Conservation (phyloP, 2,329 filamentous ascomycete species). For the Botrytis cinerea region DNA sequence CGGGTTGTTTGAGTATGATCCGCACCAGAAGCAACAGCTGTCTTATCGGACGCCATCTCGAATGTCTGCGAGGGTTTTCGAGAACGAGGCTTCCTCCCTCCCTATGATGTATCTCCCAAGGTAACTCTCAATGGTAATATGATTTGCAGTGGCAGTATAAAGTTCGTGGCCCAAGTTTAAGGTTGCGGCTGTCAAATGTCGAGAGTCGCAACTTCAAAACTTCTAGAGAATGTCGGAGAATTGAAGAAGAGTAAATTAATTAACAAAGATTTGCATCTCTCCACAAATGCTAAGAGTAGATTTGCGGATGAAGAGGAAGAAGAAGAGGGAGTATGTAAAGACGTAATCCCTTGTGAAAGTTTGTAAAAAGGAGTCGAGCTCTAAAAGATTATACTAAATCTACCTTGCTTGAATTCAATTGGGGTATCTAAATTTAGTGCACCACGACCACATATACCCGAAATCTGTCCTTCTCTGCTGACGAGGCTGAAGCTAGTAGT, state of each 20-base stretch:
- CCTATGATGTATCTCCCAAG: slow-evolving; percentile 6
- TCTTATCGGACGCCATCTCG: slow-evolving; percentile 48
- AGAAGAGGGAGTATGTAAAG: slow-evolving; percentile 14
- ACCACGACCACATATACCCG: slow-evolving; percentile 9
- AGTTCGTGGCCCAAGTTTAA: slow-evolving; percentile 22
- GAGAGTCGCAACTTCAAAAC: slow-evolving; percentile 19
- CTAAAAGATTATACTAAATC: slow-evolving; percentile 16
- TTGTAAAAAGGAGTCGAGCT: slow-evolving; percentile 23
- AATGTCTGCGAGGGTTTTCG: background rate
- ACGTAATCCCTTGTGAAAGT: slow-evolving; percentile 22
- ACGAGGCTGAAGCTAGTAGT: slow-evolving; percentile 21
- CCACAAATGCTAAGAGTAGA: slow-evolving; percentile 30
- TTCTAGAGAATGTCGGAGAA: slow-evolving; percentile 16
- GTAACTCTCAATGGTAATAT: background rate
- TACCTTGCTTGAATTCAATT: slow-evolving; percentile 25
- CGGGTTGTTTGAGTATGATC: slow-evolving; percentile 57
- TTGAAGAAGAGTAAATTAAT: slow-evolving; percentile 28
- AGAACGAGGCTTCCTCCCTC: slow-evolving; percentile 9
- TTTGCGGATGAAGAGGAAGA: slow-evolving; percentile 5
- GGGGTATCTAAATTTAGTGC: slow-evolving; percentile 23
- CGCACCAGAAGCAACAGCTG: slow-evolving; percentile 60
- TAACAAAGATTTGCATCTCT: slow-evolving; percentile 36
- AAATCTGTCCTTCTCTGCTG: slow-evolving; percentile 26
- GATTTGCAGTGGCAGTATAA: slow-evolving; percentile 11
- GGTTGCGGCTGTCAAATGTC: slow-evolving; percentile 5